Evolutionary conservation across 2,329 filamentous ascomycete species (phyloP), one percentile per base, ranked within the genome.

Genomic region (Colletotrichum euphorbiae): DNA sequence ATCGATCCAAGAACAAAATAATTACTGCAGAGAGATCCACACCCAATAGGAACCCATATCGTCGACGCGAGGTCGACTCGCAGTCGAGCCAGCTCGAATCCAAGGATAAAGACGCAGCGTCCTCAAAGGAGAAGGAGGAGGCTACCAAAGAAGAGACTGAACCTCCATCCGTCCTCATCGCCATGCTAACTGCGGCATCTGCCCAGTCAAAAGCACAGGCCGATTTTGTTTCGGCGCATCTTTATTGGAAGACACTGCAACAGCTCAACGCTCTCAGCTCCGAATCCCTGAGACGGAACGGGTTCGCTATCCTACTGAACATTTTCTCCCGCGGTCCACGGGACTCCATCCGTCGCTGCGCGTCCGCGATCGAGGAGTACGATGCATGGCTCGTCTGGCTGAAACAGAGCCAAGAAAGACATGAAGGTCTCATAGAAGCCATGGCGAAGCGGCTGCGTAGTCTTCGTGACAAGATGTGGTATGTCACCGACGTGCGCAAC

Each of bases 401-500:
- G 19, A 93, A 93, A 75, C 92, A 93, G 72, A 93, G 91, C 24
- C 90, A 95, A 74, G 91, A 93, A 74, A 88, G 91, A 3, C 90
- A 94, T 54, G 93, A 95, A 73, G 86, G 85, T 3, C 86, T 89
- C 12, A 90, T 94, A 40, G 91, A 93, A 45, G 85, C 88, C 5
- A 92, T 93, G 87, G 91, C 93, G 85, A 84, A 85, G 67, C 88
- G 89, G 5, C 84, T 96, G 42, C 88, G 90, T 65, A 90, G 91
- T 21, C 84, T 98, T 43, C 89, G 96, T 46, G 93, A 97, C 77
- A 98, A 98, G 83, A 97, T 98, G 93, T 99, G 96, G 96, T 99
- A 97, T 77, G 92, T 96, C 69, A 95, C 93, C 1, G 94, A 98
- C 77, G 94, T 98, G 31, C 91, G 93, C 70, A 94, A 95, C 74